A percentile compares a stretch with the other conserved stretches of the same genome.
Conservation (phyloP, 805 yeast species). For the Sugiyamaella americana region DNA sequence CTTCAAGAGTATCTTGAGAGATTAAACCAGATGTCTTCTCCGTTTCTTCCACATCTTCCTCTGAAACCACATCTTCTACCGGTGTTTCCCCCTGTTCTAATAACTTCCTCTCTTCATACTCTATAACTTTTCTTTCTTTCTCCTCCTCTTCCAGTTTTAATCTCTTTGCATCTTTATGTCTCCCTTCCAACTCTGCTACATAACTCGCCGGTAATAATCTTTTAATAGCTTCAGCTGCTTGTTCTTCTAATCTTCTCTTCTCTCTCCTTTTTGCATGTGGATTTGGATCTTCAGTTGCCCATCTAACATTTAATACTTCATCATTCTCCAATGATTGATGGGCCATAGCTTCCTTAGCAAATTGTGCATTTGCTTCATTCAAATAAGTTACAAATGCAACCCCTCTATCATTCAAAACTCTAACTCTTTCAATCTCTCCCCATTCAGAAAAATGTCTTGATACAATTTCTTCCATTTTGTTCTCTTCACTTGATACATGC, state of each 20-base stretch:
- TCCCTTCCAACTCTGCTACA: slow-evolving; percentile 33
- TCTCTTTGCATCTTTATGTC: slow-evolving; percentile 1
- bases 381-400: slow-evolving; percentile 75
- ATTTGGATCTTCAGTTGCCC: slow-evolving; percentile 90
- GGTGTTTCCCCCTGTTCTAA: too few species aligned
- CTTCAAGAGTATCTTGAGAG: too few species aligned
- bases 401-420: slow-evolving; percentile 53
- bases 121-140: neutral
- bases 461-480: slow-evolving; percentile 36
- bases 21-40: too few species aligned
- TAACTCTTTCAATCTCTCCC: slow-evolving; percentile 67
- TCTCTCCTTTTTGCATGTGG: slow-evolving; percentile 53
- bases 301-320: slow-evolving; percentile 64
- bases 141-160: neutral
- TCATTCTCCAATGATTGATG: slow-evolving; percentile 65
- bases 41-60: too few species aligned
- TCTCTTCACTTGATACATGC: slow-evolving; percentile 32
- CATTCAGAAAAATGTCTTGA: slow-evolving; percentile 58
- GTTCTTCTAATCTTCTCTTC: slow-evolving; percentile 44
- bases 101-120: too few species aligned
- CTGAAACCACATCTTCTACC: too few species aligned
- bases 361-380: slow-evolving; percentile 74
- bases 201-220: slow-evolving; percentile 42
- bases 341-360: slow-evolving; percentile 92
- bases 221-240: slow-evolving; percentile 41